These are phyloP conservation scores for Picochlorum sp. DNA, from an alignment of 139 green algal genomes.

Conservation along the genomic window DNA sequence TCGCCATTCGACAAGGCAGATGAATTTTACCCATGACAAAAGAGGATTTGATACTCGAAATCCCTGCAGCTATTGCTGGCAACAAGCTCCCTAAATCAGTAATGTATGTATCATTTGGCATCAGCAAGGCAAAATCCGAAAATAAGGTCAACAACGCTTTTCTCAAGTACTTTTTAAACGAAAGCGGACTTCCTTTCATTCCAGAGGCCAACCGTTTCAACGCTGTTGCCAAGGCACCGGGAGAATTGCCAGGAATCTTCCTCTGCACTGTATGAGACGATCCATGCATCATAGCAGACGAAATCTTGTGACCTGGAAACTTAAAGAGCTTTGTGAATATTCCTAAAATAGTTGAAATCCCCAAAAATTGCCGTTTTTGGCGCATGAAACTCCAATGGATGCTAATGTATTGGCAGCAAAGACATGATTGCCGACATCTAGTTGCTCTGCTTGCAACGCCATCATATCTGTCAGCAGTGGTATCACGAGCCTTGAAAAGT, in stretches of 20 bases:
- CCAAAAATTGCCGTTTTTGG: slow-evolving; percentile 23
- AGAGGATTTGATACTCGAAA: background rate
- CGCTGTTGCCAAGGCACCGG: slow-evolving; percentile 36
- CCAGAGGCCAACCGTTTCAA: slow-evolving; percentile 31
- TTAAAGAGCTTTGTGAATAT: slow-evolving; percentile 50
- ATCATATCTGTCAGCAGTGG: slow-evolving; percentile 24
- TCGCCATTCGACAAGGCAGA: slow-evolving; percentile 15
- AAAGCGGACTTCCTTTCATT: slow-evolving; percentile 8
- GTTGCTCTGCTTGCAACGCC: slow-evolving; percentile 8
- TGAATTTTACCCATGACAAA: background rate
- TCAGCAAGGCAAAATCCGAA: slow-evolving; percentile 23
- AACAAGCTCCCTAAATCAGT: slow-evolving; percentile 49
- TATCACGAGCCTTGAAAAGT: slow-evolving; percentile 13
- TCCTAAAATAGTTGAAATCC: slow-evolving; percentile 38
- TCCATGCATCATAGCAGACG: slow-evolving; percentile 24
- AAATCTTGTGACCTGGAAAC: slow-evolving; percentile 26
- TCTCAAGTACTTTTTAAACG: slow-evolving; percentile 41
- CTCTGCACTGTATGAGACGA: background rate
- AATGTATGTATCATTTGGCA: slow-evolving; percentile 22
- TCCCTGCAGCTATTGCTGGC: slow-evolving; percentile 42
- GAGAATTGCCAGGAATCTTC: slow-evolving; percentile 16
- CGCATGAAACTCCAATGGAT: slow-evolving; percentile 18
- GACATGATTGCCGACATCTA: slow-evolving; percentile 13
- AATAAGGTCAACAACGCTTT: slow-evolving; percentile 60
- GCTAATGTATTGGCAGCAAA: slow-evolving; percentile 19